Base-by-base conservation (phyloP, 2,329 filamentous ascomycete genomes). In the Ambrosiella cleistominuta region DNA sequence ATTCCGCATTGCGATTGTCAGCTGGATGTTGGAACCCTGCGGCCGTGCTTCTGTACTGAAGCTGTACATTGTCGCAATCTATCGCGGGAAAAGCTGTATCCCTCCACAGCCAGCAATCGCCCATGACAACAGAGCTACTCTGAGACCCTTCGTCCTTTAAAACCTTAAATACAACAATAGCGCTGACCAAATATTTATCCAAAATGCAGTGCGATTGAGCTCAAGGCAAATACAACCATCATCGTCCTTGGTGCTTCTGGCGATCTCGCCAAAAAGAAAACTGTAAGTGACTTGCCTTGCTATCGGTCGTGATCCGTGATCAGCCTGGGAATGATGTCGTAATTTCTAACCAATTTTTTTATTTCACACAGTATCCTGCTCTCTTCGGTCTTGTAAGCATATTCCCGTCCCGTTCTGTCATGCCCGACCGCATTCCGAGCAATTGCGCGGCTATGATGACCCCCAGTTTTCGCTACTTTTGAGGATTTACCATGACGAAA, bases 211-310 rank as follows among this genome's bases (percentile, higher is more conserved):
- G 83, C 81, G 67, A 79, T 94, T 73, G 93, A 98, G 81, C 84
- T 98, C 69, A 98, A 96, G 79, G 88, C 97, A 69, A 94, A 98
- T 79, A 98, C 93, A 64, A 81, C 90, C 69, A 94, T 98, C 67
- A 81, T 98, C 67, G 93, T 98, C 66, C 83, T 98, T 65, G 93
- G 93, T 68, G 93, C 93, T 64, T 98, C 93, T 57, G 93, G 93
- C 67, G 93, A 98, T 78, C 76, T 98, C 65, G 93, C 93, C 56
- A 98, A 98, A 81, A 98, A 98, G 85, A 98, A 98, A 84, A 98
- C 93, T 51, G 89, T 95, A 74, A 70, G 82, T 56, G 47, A 17
- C 44, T n/a, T 42, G n/a, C 11, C 57, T 36, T 52, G 49, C 7
- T 53, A n/a, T 37, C 13, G 17, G 11, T 7, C 56, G 56, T 58